Base-by-base conservation (phyloP, 768 basidiomycete species). In the Suillus subluteus region DNA sequence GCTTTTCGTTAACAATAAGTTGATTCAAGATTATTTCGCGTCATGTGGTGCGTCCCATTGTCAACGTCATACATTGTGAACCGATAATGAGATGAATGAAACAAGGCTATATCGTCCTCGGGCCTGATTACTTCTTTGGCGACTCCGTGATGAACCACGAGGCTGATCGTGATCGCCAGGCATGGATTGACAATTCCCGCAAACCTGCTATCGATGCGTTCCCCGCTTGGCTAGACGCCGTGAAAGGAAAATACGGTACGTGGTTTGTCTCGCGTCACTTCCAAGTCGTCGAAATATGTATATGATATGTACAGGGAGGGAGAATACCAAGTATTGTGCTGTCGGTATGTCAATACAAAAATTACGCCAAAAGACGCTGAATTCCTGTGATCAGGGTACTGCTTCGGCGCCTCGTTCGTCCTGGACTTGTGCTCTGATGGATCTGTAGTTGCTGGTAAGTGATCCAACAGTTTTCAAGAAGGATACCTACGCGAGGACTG, bases 21-120 rank as follows among this genome's bases (percentile, higher is more conserved):
- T 89, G 4, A 61, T 90, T 5, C 86, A 88, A 71, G 88, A 90
- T 72, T 89, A 83, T 65, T 88, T 86, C 64, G 87, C 89, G 2
- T 78, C 83, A 2, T 77, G 82, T n/a, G 89, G 89, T 89, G 46
- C 4, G 77, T 72, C 41, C 9, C n/a, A 26, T 26, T 40, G 9
- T 11, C 52, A 11, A 54, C 8, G 8, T 63, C 61, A 55, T 23
- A n/a, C 1, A 35, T 21, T 35, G 32, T 18, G 32, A 16, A 18
- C 21, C 3, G 52, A 16, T 35, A 26, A 30, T n/a, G 8, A 35
- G 32, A 40, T 52, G 18, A 3, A 35, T 35, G 35, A 6, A 48
- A 58, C 38, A 54, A 89, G 88, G 88, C 0, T 89, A 84, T 73
- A 70, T 81, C 62, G 86, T 89, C 0, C 72, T 89, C 8, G 87